These are phyloP conservation scores for Boletus reticulatus DNA, from an alignment of 768 basidiomycete genomes.

Conservation along the genomic window DNA sequence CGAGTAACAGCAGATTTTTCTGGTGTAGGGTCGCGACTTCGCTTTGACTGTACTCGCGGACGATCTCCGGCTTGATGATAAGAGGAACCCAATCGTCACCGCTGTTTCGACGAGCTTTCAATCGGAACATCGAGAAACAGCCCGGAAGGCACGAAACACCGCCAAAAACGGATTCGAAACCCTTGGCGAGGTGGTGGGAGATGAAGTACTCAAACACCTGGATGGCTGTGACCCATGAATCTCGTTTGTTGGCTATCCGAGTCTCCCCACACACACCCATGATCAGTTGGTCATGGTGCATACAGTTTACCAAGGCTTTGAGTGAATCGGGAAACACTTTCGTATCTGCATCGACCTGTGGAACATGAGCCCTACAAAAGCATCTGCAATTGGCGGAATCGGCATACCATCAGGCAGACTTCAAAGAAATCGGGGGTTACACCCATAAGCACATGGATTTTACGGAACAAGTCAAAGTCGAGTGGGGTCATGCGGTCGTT, in stretches of 20 bases:
- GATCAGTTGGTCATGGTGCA: constrained; percentile 98
- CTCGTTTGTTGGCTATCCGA: constrained; percentile 96
- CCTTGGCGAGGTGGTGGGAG: constrained; percentile 97
- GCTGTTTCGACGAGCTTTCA: constrained; percentile 84
- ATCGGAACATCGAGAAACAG: constrained; percentile 99
- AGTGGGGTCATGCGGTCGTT: constrained; percentile 98
- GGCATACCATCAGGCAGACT: constrained; percentile 89
- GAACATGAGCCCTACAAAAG: constrained; percentile 8
- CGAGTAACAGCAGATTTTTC: constrained; percentile 93
- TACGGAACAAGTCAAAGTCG: constrained; percentile 97
- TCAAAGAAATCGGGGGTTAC: constrained; percentile 99
- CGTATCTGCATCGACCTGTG: constrained; percentile 96
- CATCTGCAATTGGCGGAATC: constrained; percentile 6
- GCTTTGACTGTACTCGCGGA: constrained; percentile 94
- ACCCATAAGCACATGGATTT: constrained; percentile 96
- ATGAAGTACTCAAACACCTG: constrained; percentile 99
- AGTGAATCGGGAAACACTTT: constrained; percentile 92
- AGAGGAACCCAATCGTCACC: constrained; percentile 98
- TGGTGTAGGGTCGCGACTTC: constrained; percentile 94
- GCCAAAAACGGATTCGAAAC: constrained; percentile 98
- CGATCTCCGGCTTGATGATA: constrained; percentile 95
- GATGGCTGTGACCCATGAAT: constrained; percentile 98
- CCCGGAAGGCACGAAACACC: constrained; percentile 99
- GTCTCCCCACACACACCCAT: constrained; percentile 99
- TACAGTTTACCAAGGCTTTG: constrained; percentile 90